Percentiles rank a stretch among this genome's conserved stretches.
Conservation (phyloP, 345 rosid genomes). For the Eucalyptus viminalis region DNA sequence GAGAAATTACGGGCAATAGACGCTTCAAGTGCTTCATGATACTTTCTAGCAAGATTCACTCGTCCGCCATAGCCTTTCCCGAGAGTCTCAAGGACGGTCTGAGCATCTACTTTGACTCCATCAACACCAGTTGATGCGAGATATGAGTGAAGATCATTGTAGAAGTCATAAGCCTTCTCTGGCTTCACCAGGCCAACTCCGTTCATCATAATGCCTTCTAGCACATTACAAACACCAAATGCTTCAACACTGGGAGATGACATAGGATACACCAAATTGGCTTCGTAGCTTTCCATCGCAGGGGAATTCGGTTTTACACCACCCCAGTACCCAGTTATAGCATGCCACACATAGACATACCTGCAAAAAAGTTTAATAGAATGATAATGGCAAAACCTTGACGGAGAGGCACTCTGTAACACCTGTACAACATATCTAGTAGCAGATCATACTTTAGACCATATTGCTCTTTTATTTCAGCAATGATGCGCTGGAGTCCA, state of each 20-base stretch:
- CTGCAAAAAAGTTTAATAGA: neutral
- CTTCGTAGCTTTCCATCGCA: neutral
- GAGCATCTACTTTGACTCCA: constrained; percentile 19
- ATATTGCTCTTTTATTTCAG: constrained; percentile 12
- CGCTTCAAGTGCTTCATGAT: constrained; percentile 28
- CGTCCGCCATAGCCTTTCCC: constrained; percentile 26
- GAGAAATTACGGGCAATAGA: constrained; percentile 21
- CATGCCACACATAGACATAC: constrained; percentile 16
- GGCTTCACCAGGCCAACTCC: constrained; percentile 13
- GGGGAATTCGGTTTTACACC: constrained; percentile 2
- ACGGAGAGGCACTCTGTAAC: neutral
- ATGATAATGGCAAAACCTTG: neutral
- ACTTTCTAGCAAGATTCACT: constrained; percentile 17
- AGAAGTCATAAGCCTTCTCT: constrained; percentile 3
- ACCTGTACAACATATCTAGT: neutral
- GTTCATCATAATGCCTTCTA: neutral
- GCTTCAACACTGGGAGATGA: neutral
- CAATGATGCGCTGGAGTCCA: constrained; percentile 16
- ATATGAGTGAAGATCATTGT: constrained; percentile 8
- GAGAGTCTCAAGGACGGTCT: neutral
- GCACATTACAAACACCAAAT: neutral
- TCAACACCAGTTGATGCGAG: constrained; percentile 1
- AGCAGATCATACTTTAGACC: constrained; percentile 3
- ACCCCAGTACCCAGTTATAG: constrained; percentile 15
- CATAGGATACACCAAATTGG: neutral